These are phyloP conservation scores for Lycium ferocissimum DNA, from an alignment of 257 asterid species.

Conservation along the genomic window DNA sequence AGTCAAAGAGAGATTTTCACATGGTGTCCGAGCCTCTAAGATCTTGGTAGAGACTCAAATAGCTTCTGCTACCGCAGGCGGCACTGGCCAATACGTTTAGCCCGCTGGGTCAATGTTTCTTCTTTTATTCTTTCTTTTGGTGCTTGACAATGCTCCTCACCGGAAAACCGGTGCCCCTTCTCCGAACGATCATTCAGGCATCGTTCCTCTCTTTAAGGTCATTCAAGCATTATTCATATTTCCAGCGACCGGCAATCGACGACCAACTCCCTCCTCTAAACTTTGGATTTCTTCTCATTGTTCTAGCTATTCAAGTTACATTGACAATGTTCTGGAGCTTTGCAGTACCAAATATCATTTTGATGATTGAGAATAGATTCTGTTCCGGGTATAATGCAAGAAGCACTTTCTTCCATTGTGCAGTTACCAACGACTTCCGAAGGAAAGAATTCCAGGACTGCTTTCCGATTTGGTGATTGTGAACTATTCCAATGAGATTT, in stretches of 20 bases:
- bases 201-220: not conserved
- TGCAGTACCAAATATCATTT: not conserved
- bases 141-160: not conserved
- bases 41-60: too few species aligned
- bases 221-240: not conserved
- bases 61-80: too few species aligned
- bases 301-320: not conserved
- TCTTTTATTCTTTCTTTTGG: too few species aligned
- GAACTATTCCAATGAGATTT: not conserved
- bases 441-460: not conserved
- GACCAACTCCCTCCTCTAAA: not conserved
- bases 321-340: not conserved
- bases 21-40: too few species aligned
- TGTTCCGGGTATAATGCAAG: not conserved
- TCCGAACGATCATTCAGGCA: not conserved
- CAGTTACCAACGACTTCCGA: not conserved
- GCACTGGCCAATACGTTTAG: too few species aligned
- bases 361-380: not conserved
- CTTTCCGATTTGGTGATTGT: slow-evolving; percentile 13
- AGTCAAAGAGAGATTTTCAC: too few species aligned
- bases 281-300: not conserved
- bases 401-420: not conserved
- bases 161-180: not conserved
- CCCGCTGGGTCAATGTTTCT: too few species aligned
- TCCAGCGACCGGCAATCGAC: not conserved